A percentile compares a stretch with the other conserved stretches of the same genome.
Evolutionary conservation across 306 rosid species (phyloP).

Genomic region (Amphicarpaea edgeworthii): DNA sequence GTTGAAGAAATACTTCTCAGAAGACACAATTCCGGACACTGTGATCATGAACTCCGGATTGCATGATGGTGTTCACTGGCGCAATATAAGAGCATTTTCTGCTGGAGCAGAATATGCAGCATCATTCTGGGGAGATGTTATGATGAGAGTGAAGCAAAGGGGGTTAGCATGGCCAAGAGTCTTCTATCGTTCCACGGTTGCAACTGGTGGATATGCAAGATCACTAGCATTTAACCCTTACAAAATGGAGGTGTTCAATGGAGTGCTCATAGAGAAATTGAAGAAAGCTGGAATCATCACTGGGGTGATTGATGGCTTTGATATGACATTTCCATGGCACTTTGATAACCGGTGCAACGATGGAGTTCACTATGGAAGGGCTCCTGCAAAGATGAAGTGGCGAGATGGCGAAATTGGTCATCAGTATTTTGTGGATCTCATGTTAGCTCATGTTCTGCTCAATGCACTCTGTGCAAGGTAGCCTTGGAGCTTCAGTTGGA

Average conservation of each 20-base stretch:
- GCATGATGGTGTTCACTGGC: conserved; percentile 81
- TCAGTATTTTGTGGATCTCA: conserved; percentile 88
- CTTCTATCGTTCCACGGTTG: conserved; percentile 77
- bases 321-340: conserved; percentile 94
- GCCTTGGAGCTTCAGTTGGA: conserved; percentile 23
- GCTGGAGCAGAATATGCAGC: conserved; percentile 77
- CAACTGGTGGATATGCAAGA: conserved; percentile 89
- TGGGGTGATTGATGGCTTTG: conserved; percentile 86
- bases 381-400: conserved; percentile 82
- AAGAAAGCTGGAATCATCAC: conserved; percentile 65
- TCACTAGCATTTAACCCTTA: conserved; percentile 76
- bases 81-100: conserved; percentile 69
- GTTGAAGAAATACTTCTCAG: conserved; percentile 72
- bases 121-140: conserved; percentile 74
- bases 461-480: conserved; percentile 71
- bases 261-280: conserved; percentile 71
- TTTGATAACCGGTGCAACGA: conserved; percentile 83
- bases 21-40: conserved; percentile 73
- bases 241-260: conserved; percentile 88
- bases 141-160: conserved; percentile 62
- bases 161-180: conserved; percentile 73
- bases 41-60: conserved; percentile 87
- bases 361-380: conserved; percentile 92
- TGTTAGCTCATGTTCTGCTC: conserved; percentile 85
- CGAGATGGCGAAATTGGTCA: conserved; percentile 88